Evolutionary conservation across 148 eudicot genomes (phyloP), one percentile per base, ranked within the genome.

Genomic region (Salicornia ramosissima): DNA sequence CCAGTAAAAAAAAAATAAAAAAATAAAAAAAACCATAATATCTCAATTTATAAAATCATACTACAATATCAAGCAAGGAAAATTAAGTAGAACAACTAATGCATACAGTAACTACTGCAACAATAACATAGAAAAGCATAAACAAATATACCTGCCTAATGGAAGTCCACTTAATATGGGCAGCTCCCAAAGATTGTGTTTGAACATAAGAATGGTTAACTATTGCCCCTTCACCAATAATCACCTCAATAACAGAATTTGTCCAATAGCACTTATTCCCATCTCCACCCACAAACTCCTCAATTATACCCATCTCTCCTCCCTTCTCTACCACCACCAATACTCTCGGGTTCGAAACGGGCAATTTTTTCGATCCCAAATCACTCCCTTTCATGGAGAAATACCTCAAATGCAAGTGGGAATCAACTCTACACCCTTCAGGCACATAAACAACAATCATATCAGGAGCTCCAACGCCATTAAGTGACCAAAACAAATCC

Each of bases 81-180:
- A 60, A 60, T 33, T 16, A 33, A 6, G 34, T 18, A 19, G 2
- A 16, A 5, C 39, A 71, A 56, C 19, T 56, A 36, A 21, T 46
- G 1, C 14, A n/a, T 13, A 58, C 0, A 12, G 0, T 57, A 74
- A 7, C 10, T 13, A 51, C 8, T 31, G 6, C 1, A 53, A 49
- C 29, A 67, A 39, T 11, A 57, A 21, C 26, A 42, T 9, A 55
- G 45, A 60, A 59, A 21, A 45, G 16, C 34, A 75, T 80, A 49
- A n/a, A n/a, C n/a, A n/a, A n/a, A n/a, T n/a, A 11, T 4, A 93
- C 98, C 98, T 93, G 98, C 74, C 79, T 80, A 74, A 90, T 80
- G 4, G 86, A 87, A 74, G 97, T 93, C 96, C 97, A 93, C 80
- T 93, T 93, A 59, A 84, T 84, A 84, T 93, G 98, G 16, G 92